These are phyloP conservation scores for Pseudoscleropodium purum DNA, from an alignment of 225 moss, liverwort and hornwort species.

Conservation along the genomic window DNA sequence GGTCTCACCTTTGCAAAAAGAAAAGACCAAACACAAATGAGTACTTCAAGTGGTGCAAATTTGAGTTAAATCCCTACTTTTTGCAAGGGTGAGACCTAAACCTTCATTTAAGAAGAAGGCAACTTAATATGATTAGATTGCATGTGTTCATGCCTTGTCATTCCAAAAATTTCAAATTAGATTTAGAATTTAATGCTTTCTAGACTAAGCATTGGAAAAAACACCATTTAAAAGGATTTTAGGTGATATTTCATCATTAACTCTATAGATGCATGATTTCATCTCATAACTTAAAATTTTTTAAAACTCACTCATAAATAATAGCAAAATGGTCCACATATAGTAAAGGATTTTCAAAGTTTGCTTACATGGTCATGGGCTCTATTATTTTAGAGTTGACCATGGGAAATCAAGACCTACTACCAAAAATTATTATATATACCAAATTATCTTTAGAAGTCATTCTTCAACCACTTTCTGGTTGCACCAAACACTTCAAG, in stretches of 20 bases:
- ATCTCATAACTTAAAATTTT: neutral
- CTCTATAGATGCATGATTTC: neutral
- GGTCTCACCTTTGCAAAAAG: neutral
- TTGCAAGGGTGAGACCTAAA: neutral
- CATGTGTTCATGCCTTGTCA: neutral
- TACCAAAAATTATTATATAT: neutral
- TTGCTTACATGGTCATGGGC: neutral
- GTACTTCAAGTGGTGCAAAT: neutral
- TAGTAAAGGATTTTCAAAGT: neutral
- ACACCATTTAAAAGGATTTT: neutral
- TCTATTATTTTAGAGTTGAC: accelerated
- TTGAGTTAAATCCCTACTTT: neutral
- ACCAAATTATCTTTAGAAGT: neutral
- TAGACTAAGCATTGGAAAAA: neutral
- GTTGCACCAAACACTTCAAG: accelerated
- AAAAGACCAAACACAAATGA: neutral
- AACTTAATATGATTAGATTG: neutral
- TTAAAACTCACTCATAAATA: neutral
- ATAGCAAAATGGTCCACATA: neutral
- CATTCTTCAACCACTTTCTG: neutral
- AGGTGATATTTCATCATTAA: neutral
- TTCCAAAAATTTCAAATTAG: neutral
- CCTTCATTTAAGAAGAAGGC: neutral
- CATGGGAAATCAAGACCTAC: too few relatives aligned
- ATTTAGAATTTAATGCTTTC: neutral